phyloP scores from a whole-genome alignment of 2,329 filamentous ascomycete species.

The Penicillium polonicum region DNA sequence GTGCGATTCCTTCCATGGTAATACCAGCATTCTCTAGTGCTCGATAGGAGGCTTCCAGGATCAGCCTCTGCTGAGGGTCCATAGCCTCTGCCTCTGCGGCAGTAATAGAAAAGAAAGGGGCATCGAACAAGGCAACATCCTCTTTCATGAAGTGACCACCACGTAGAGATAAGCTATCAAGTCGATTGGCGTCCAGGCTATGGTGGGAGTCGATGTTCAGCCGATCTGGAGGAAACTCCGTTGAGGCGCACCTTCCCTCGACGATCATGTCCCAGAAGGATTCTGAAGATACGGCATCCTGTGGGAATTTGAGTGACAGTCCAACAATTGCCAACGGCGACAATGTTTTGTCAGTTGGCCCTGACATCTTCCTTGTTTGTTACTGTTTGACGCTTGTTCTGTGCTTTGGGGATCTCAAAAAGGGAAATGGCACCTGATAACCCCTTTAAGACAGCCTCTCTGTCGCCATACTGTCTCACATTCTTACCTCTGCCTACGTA shows the following conservation, averaged over 20 bases:
- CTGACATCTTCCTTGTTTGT: neutral
- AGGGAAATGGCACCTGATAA: neutral
- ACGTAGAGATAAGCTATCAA: constrained; percentile 8
- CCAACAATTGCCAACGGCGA: constrained; percentile 25
- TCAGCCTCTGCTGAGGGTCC: constrained; percentile 35
- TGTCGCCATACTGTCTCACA: neutral
- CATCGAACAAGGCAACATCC: constrained; percentile 32
- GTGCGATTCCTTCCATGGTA: constrained; percentile 27
- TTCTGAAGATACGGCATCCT: constrained; percentile 19
- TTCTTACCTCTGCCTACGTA: neutral
- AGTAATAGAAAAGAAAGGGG: constrained; percentile 32
- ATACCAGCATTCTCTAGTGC: constrained; percentile 30
- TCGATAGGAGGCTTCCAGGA: constrained; percentile 32
- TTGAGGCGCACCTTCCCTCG: constrained; percentile 18
- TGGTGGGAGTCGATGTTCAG: constrained; percentile 27
- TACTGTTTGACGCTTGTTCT: neutral
- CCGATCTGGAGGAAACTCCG: constrained; percentile 25
- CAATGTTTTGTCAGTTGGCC: neutral
- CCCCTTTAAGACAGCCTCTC: neutral
- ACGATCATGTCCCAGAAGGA: constrained; percentile 25
- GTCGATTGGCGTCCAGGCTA: constrained; percentile 19
- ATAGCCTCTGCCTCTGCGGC: constrained; percentile 28
- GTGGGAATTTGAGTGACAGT: constrained; percentile 21
- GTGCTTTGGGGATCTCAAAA: neutral
- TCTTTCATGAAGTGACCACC: constrained; percentile 25